These are phyloP conservation scores for Tulasnella sp. DNA, from an alignment of 768 basidiomycete species.

Conservation along the genomic window DNA sequence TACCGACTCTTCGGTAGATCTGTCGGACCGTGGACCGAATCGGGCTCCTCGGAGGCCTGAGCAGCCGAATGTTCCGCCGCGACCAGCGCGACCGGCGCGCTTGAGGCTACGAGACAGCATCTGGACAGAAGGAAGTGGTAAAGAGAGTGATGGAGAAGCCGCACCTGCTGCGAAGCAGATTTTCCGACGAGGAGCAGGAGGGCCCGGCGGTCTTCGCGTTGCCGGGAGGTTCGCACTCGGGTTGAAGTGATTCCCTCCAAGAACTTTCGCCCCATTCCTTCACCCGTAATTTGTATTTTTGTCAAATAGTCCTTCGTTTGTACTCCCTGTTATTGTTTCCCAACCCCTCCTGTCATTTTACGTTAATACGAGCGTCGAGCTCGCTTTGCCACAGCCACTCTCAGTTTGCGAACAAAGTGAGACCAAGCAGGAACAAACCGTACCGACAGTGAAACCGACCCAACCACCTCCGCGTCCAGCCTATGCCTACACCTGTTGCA, in stretches of 20 bases:
- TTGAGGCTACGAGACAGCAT: not conserved
- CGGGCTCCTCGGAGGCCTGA: not conserved
- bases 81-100: not conserved
- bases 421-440: not conserved
- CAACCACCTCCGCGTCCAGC: not conserved
- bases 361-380: not conserved
- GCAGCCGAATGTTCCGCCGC: not conserved
- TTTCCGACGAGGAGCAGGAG: not conserved
- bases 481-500: not conserved
- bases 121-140: not conserved
- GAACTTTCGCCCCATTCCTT: not conserved
- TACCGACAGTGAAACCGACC: not conserved
- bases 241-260: not conserved
- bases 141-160: not conserved
- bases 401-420: not conserved
- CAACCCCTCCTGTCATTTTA: not conserved
- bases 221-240: slow-evolving; percentile 8
- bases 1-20: not conserved
- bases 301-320: not conserved
- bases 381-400: not conserved
- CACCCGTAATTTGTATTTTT: not conserved
- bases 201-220: not conserved
- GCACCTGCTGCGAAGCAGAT: not conserved
- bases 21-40: not conserved
- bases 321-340: not conserved